These are phyloP conservation scores for Leishmania braziliensis DNA, from an alignment of 208 protist species.

Conservation along the genomic window DNA sequence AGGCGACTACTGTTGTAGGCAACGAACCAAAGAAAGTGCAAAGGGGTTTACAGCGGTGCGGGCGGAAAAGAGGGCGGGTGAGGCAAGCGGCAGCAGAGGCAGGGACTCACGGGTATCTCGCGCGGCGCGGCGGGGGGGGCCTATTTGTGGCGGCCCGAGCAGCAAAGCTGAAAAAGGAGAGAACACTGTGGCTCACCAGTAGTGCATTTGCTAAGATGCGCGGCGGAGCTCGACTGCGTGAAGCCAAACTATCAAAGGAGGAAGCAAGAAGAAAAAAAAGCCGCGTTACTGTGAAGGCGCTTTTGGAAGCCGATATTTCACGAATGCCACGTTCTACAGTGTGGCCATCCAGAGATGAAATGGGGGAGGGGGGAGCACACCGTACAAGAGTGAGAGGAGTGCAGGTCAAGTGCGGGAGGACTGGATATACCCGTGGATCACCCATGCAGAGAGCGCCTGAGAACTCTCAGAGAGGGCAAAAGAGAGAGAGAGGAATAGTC, in stretches of 20 bases:
- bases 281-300: neutral
- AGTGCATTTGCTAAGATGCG: neutral
- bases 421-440: no score
- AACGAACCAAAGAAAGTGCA: neutral
- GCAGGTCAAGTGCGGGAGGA: neutral
- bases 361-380: neutral
- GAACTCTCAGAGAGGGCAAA: neutral
- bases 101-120: neutral
- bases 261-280: neutral
- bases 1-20: neutral
- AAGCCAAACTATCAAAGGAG: neutral
- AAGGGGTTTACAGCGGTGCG: neutral
- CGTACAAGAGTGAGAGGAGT: neutral
- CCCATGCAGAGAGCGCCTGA: neutral
- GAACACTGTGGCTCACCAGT: neutral
- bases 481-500: neutral
- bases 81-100: neutral
- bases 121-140: neutral
- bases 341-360: neutral
- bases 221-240: neutral
- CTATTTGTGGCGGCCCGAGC: neutral
- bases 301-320: neutral
- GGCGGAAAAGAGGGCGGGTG: neutral
- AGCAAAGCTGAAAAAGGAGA: neutral
- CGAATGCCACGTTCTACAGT: neutral